A percentile compares a stretch with the other conserved stretches of the same genome.
Conservation (phyloP, 495 filamentous ascomycete species). For the Penicillium nucicola region DNA sequence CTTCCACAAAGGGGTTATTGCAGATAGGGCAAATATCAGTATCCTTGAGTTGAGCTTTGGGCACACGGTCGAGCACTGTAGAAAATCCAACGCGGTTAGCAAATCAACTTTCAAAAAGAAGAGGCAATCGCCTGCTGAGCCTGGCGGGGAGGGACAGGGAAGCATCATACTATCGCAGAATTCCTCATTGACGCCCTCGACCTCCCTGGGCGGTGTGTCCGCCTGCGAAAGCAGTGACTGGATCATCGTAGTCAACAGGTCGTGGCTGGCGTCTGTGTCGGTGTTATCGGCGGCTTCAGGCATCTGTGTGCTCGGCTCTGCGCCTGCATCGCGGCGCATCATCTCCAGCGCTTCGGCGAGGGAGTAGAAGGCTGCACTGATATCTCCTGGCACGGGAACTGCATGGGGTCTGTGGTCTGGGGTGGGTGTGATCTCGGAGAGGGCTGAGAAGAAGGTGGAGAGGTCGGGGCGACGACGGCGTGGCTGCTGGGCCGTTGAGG, state of each 20-base stretch:
- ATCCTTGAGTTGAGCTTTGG: slow-evolving; percentile 60
- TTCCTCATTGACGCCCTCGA: slow-evolving; percentile 73
- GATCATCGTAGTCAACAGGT: slow-evolving; percentile 60
- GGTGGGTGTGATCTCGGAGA: slow-evolving; percentile 59
- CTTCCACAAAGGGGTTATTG: slow-evolving; percentile 75
- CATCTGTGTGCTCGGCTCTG: slow-evolving; percentile 10
- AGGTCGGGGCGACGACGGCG: slow-evolving; percentile 72
- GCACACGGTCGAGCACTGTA: slow-evolving; percentile 71
- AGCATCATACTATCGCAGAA: slow-evolving; percentile 62
- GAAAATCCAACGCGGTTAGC: background rate
- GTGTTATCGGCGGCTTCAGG: background rate
- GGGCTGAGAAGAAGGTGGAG: slow-evolving; percentile 79
- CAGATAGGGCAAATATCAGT: slow-evolving; percentile 84
- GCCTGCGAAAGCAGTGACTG: slow-evolving; percentile 59
- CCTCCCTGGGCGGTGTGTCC: slow-evolving; percentile 60
- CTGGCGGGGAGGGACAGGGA: background rate
- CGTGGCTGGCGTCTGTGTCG: slow-evolving; percentile 22
- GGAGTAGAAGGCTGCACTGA: slow-evolving; percentile 59
- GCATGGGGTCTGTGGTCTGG: slow-evolving; percentile 52
- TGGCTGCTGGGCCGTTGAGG: slow-evolving; percentile 27
- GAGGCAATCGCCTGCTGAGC: background rate
- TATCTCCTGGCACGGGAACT: slow-evolving; percentile 68
- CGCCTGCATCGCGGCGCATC: slow-evolving; percentile 37
- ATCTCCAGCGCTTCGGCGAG: slow-evolving; percentile 57
- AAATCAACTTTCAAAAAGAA: background rate